phyloP scores from a whole-genome alignment of 805 yeast species.

The Blastobotrys attinorum region DNA sequence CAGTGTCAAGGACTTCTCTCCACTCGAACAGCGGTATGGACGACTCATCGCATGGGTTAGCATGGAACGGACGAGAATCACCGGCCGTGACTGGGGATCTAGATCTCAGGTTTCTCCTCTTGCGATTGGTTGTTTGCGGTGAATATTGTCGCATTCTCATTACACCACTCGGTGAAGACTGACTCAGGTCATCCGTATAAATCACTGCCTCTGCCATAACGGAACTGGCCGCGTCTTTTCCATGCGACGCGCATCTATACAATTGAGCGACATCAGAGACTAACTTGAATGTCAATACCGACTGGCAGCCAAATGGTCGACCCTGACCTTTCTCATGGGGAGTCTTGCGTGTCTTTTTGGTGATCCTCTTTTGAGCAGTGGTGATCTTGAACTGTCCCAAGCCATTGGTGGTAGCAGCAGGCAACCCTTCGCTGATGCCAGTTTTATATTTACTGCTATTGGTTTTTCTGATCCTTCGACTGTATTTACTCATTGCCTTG shows the following conservation, averaged over 20 bases:
- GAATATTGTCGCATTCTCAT: too few species aligned
- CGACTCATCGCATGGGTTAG: background rate
- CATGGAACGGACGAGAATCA: background rate
- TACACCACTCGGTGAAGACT: too few species aligned
- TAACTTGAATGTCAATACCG: background rate
- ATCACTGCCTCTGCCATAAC: background rate
- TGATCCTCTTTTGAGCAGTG: background rate
- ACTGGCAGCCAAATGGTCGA: background rate
- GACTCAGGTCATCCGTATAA: background rate
- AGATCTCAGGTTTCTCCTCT: too few species aligned
- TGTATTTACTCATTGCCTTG: too few species aligned
- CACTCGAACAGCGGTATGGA: background rate
- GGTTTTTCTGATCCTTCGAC: too few species aligned
- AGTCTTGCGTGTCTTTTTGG: background rate
- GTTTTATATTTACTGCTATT: too few species aligned
- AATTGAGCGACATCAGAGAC: background rate
- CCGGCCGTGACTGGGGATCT: background rate
- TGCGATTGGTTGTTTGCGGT: too few species aligned
- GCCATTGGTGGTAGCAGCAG: too few species aligned
- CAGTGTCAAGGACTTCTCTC: too few species aligned
- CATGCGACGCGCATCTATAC: background rate
- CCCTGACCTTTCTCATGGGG: background rate
- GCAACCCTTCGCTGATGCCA: too few species aligned
- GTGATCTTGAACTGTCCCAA: too few species aligned
- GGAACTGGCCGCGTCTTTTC: background rate